Percentiles rank a stretch among this genome's conserved stretches.
These are phyloP conservation scores for Closterium sp. DNA, from an alignment of 139 green algal genomes.

Conservation along the genomic window DNA sequence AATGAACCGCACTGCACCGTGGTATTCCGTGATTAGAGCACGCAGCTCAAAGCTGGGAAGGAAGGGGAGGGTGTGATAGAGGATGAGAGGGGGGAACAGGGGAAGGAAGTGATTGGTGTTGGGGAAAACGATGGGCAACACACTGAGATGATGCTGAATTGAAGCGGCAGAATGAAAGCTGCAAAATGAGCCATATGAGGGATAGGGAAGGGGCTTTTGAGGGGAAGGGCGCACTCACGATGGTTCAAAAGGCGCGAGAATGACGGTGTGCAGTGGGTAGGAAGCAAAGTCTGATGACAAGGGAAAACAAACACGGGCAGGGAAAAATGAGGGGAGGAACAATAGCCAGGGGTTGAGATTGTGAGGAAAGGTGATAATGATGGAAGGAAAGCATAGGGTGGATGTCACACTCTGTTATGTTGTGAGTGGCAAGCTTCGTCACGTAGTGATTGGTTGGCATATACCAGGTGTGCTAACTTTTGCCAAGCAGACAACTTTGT, in stretches of 20 bases:
- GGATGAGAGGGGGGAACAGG: background rate
- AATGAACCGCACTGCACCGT: slow-evolving; percentile 22
- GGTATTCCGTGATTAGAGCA: slow-evolving; percentile 10
- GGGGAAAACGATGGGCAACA: too few species aligned
- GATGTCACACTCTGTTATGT: too few species aligned
- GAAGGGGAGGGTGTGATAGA: too few species aligned
- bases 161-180: too few species aligned
- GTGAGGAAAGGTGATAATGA: background rate
- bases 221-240: background rate
- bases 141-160: too few species aligned
- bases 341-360: background rate
- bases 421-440: too few species aligned
- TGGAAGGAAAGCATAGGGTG: too few species aligned
- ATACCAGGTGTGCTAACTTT: too few species aligned
- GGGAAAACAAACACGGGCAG: background rate
- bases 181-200: too few species aligned
- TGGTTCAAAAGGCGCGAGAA: background rate
- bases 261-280: background rate
- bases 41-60: slow-evolving; percentile 47
- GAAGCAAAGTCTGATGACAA: background rate
- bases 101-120: background rate
- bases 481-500: too few species aligned
- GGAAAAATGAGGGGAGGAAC: background rate
- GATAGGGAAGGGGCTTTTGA: background rate
- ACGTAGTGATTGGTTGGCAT: too few species aligned